phyloP scores from a whole-genome alignment of 805 yeast genomes.

The Cyberlindnera lachancei region DNA sequence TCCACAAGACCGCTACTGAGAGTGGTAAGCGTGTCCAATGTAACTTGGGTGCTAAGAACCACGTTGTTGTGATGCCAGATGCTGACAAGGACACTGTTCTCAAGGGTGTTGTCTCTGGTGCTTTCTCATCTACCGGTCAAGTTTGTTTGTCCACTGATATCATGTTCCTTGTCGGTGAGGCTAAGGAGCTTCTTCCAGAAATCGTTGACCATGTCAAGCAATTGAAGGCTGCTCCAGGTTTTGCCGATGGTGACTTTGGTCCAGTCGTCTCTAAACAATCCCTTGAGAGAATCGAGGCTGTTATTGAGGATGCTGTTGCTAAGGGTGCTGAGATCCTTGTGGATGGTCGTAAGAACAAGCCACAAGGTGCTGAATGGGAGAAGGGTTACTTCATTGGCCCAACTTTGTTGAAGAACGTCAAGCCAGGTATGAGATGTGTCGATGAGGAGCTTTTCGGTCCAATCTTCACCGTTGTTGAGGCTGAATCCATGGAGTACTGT shows the following conservation, averaged over 20 bases:
- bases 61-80: conserved; percentile 65
- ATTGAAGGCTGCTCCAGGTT: conserved; percentile 60
- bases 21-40: conserved; percentile 73
- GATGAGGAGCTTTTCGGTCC: conserved; percentile 78
- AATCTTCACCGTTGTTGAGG: conserved; percentile 54
- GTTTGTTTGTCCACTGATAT: conserved; percentile 77
- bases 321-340: conserved; percentile 57
- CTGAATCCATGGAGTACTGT: conserved; percentile 61
- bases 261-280: conserved; percentile 63
- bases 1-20: conserved; percentile 55
- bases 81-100: conserved; percentile 58
- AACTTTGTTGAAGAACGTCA: conserved; percentile 52
- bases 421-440: conserved; percentile 64
- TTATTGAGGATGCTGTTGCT: conserved; percentile 49
- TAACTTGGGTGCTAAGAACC: conserved; percentile 75
- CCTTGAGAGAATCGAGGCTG: conserved; percentile 43
- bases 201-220: conserved; percentile 48
- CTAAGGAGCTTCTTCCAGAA: conserved; percentile 56
- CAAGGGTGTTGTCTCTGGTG: conserved; percentile 64
- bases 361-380: conserved; percentile 32
- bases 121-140: conserved; percentile 82
- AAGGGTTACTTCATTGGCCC: conserved; percentile 70
- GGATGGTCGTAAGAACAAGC: conserved; percentile 46
- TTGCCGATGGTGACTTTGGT: conserved; percentile 58
- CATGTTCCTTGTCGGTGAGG: conserved; percentile 59